These are phyloP conservation scores for Geotrichum reessii DNA, from an alignment of 1,139 yeast genomes.

Conservation along the genomic window DNA sequence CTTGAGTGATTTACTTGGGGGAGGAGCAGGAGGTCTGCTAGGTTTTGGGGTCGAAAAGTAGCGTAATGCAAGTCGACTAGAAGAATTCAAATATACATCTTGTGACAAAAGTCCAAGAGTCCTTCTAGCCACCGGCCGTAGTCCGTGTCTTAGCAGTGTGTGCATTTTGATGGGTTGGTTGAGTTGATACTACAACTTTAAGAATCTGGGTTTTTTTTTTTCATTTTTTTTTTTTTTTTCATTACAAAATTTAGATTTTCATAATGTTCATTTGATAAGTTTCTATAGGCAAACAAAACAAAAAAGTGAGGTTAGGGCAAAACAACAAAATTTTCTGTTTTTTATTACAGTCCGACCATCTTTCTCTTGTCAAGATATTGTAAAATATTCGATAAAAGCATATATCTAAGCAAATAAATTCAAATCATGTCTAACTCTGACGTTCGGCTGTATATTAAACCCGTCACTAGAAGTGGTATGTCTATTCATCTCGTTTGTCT, in stretches of 20 bases:
- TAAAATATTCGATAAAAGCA: not conserved
- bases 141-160: not conserved
- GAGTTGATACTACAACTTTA: not conserved
- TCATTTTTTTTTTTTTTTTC: not conserved
- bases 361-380: not conserved
- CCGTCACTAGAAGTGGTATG: slow-evolving; percentile 23
- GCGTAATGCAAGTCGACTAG: not conserved
- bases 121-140: not conserved
- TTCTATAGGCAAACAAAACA: not conserved
- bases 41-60: not conserved
- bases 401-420: not conserved
- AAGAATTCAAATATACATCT: not conserved
- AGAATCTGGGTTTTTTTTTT: not conserved
- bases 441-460: slow-evolving; percentile 23
- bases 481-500: not conserved
- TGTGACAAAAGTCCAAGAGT: not conserved
- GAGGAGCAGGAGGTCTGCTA: slow-evolving; percentile 13
- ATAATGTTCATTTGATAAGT: not conserved
- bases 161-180: not conserved
- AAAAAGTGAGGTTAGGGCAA: not conserved
- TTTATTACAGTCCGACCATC: not conserved
- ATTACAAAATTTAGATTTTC: not conserved
- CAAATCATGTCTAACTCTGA: slow-evolving; percentile 22
- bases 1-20: not conserved
- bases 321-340: not conserved